Evolutionary conservation across 805 yeast species (phyloP).

Genomic region (Tetrapisispora taiwanensis): DNA sequence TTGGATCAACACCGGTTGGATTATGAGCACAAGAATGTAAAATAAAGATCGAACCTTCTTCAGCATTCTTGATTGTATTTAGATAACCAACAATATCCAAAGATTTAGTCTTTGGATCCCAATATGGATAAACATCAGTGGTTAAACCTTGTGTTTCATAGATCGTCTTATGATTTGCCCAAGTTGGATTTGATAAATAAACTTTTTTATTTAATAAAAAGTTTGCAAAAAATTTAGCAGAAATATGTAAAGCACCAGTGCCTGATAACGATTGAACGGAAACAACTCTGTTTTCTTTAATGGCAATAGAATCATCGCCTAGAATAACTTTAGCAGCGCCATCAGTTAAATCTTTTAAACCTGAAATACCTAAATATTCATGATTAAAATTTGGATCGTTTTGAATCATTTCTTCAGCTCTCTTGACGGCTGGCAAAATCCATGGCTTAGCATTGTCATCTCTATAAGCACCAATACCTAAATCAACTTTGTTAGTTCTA

Average conservation of each 20-base stretch:
- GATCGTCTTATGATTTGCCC: conserved; percentile 92
- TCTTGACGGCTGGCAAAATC: conserved; percentile 65
- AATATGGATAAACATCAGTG: conserved; percentile 72
- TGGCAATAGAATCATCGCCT: conserved; percentile 48
- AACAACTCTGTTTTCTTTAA: conserved; percentile 56
- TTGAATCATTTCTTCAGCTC: conserved; percentile 58
- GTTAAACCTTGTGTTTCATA: conserved; percentile 61
- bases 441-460: conserved; percentile 82
- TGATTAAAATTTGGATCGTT: conserved; percentile 59
- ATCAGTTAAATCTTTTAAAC: conserved; percentile 54
- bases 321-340: conserved; percentile 67
- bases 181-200: conserved; percentile 83
- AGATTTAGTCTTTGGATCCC: conserved; percentile 62
- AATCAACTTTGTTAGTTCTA: conserved; percentile 62
- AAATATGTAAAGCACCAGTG: conserved; percentile 90
- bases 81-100: conserved; percentile 66
- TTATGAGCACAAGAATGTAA: conserved; percentile 96
- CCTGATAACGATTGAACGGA: conserved; percentile 89
- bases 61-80: conserved; percentile 52
- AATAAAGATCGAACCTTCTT: conserved; percentile 66
- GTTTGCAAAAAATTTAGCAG: conserved; percentile 42
- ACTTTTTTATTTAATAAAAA: conserved; percentile 32
- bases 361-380: conserved; percentile 80
- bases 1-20: conserved; percentile 95
- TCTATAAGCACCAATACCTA: conserved; percentile 92